phyloP scores from a whole-genome alignment of 2,329 filamentous ascomycete species.

The Huntiella moniliformis region DNA sequence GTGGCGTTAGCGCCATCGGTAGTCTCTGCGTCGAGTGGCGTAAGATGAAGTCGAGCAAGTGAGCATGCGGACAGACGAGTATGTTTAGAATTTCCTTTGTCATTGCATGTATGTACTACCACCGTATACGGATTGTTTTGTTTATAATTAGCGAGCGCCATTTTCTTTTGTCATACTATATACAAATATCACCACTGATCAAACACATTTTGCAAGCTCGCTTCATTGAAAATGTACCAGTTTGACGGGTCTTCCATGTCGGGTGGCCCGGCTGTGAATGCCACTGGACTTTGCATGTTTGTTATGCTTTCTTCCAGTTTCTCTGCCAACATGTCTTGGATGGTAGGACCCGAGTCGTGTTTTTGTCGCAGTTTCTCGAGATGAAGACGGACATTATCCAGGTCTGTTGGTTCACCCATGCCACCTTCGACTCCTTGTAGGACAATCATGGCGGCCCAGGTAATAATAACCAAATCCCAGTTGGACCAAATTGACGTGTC shows the following conservation, averaged over 20 bases:
- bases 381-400: conserved; percentile 17
- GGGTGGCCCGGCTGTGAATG: conserved; percentile 10
- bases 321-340: conserved; percentile 14
- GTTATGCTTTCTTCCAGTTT: conserved; percentile 16
- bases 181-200: conserved; percentile 11
- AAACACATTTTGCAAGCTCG: conserved; percentile 14
- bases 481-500: conserved; percentile 26
- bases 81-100: background rate
- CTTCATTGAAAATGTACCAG: conserved; percentile 17
- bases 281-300: conserved; percentile 14
- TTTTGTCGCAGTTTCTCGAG: conserved; percentile 16
- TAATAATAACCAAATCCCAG: conserved; percentile 26
- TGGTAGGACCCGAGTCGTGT: conserved; percentile 15
- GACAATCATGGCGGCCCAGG: conserved; percentile 26
- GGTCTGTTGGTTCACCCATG: conserved; percentile 19
- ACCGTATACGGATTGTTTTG: background rate
- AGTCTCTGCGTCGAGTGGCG: conserved; percentile 6
- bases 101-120: background rate
- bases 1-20: conserved; percentile 6
- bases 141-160: background rate
- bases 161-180: background rate
- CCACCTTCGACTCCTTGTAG: conserved; percentile 24
- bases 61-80: background rate
- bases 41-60: conserved; percentile 1
- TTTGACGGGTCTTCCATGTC: conserved; percentile 13